These are phyloP conservation scores for Sporormia fimetaria DNA, from an alignment of 495 filamentous ascomycete genomes.

Conservation along the genomic window DNA sequence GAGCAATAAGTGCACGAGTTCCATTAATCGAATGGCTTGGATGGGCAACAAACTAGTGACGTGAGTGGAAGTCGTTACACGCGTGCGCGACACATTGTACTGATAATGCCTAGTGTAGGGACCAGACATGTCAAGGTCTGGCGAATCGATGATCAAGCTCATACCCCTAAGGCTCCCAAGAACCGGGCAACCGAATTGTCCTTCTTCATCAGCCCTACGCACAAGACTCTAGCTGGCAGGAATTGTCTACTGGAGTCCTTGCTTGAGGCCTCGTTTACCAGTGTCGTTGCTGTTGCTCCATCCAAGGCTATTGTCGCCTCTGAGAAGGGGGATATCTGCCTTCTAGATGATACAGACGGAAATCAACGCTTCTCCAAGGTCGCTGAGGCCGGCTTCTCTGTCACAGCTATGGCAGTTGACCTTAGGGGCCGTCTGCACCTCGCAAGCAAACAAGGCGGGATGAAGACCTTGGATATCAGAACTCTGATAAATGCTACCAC, in stretches of 20 bases:
- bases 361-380: conserved; percentile 56
- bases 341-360: conserved; percentile 66
- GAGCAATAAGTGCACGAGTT: conserved; percentile 86
- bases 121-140: conserved; percentile 90
- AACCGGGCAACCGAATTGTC: conserved; percentile 36
- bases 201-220: conserved; percentile 28
- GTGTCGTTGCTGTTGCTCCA: conserved; percentile 57
- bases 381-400: conserved; percentile 48
- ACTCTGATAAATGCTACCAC: conserved; percentile 11
- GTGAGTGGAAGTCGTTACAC: conserved; percentile 32
- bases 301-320: conserved; percentile 58
- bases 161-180: conserved; percentile 39
- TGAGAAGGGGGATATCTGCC: conserved; percentile 60
- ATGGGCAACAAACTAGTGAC: conserved; percentile 61
- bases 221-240: conserved; percentile 42
- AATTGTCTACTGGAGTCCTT: conserved; percentile 64
- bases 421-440: conserved; percentile 21
- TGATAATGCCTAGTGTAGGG: conserved; percentile 48
- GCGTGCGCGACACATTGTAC: neutral
- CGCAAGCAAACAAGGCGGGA: conserved; percentile 23
- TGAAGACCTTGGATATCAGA: conserved; percentile 18
- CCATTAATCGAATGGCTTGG: conserved; percentile 77
- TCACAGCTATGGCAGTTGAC: conserved; percentile 40
- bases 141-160: conserved; percentile 56
- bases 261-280: conserved; percentile 72